A percentile compares a stretch with the other conserved stretches of the same genome.
phyloP scores from a whole-genome alignment of 768 basidiomycete genomes.

The Podaxis carcinomalis region DNA sequence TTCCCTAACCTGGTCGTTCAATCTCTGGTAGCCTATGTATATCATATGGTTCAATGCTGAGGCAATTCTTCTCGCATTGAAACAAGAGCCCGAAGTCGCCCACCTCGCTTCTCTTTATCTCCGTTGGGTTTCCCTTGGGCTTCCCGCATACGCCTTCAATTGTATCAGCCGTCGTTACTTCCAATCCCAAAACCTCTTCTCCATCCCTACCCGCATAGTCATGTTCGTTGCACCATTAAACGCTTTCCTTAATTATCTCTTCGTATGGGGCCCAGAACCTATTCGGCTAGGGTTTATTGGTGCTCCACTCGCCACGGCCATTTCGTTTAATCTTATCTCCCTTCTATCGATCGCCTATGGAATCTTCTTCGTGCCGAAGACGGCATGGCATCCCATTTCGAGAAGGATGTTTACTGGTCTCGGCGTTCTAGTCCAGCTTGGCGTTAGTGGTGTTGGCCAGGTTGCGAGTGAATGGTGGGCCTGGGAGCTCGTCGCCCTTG shows the following conservation, averaged over 20 bases:
- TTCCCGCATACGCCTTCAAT: constrained; percentile 64
- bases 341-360: constrained; percentile 60
- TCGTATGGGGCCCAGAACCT: constrained; percentile 86
- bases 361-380: constrained; percentile 53
- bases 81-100: constrained; percentile 84
- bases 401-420: constrained; percentile 62
- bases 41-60: constrained; percentile 85
- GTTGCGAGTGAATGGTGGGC: constrained; percentile 96
- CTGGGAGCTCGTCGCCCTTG: constrained; percentile 80
- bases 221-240: constrained; percentile 85
- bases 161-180: constrained; percentile 46
- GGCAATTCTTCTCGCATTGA: constrained; percentile 64
- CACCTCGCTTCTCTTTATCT: constrained; percentile 73
- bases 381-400: constrained; percentile 81
- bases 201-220: constrained; percentile 80
- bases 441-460: constrained; percentile 81
- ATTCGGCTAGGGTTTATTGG: constrained; percentile 87
- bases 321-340: constrained; percentile 85
- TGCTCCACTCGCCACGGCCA: constrained; percentile 84
- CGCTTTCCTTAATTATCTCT: constrained; percentile 72
- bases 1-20: constrained; percentile 3
- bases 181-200: constrained; percentile 77
- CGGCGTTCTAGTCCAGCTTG: constrained; percentile 66
- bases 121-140: constrained; percentile 67
- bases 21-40: constrained; percentile 49